Evolutionary conservation across 495 filamentous ascomycete genomes (phyloP), one percentile per base, ranked within the genome.

Genomic region (Lentithecium fluviatile): DNA sequence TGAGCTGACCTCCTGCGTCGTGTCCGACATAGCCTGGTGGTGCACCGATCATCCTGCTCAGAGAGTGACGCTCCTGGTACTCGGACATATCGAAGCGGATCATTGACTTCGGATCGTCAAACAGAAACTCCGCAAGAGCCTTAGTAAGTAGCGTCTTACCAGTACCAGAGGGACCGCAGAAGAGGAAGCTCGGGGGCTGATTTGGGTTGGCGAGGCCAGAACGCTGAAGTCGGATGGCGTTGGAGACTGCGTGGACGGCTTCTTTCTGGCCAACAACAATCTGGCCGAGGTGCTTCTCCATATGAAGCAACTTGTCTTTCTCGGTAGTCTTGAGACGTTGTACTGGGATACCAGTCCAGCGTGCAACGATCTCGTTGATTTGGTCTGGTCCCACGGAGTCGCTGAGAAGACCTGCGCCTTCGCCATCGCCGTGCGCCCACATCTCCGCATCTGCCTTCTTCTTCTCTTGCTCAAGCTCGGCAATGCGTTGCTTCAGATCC

Each of bases 81-180:
- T 98, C 94, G 7, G 94, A 97, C 94, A 98, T 98, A 75, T 98
- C 94, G 78, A 98, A 92, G 15, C 94, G 89, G 70, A 98, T 95
- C 94, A 98, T 98, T 17, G 91, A 78, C 79, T 96, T 96, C 15
- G 94, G 80, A 69, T 98, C 94, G 70, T 98, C 94, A 75, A 98
- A 98, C 36, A 98, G 81, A 79, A 98, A 98, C 73, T 98, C 94
- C 45, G 94, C 94, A 10, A 98, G 81, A 8, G 91, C 91, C 74
- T 98, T 98, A 57, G 92, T 96, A 47, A 98, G 85, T 12, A 98
- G 78, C 2, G 94, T 98, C 77, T 98, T 98, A 75, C 94, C 94
- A 1, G 94, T 98, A 74, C 94, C 94, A 0, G 93, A 97, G 8
- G 94, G 94, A 77, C 94, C 94, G 69, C 94, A 96, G 82, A 98